A percentile compares a stretch with the other conserved stretches of the same genome.
Evolutionary conservation across 192 early-diverging fungal species (phyloP).

Genomic region (Gryganskiella cystojenkinii): DNA sequence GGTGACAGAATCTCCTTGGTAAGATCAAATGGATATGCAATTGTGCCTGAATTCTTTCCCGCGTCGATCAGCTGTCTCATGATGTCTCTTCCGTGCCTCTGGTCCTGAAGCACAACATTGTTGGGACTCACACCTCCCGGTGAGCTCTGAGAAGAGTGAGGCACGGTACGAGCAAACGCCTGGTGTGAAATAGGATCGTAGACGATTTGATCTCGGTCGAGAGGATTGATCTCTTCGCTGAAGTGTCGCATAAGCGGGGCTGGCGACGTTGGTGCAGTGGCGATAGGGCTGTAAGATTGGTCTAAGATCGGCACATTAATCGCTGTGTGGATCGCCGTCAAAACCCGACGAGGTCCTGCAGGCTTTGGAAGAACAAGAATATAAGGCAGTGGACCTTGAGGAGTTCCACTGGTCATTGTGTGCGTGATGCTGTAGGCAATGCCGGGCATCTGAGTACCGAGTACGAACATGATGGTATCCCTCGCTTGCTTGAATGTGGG

Average conservation of each 20-base stretch:
- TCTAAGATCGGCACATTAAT: slow-evolving; percentile 62
- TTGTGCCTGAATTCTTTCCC: slow-evolving; percentile 4
- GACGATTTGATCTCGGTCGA: slow-evolving; percentile 41
- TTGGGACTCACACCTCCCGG: slow-evolving; percentile 46
- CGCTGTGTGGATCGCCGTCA: slow-evolving; percentile 68
- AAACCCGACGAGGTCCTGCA: slow-evolving; percentile 65
- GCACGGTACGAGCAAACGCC: slow-evolving; percentile 24
- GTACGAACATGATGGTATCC: slow-evolving; percentile 55
- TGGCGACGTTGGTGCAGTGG: slow-evolving; percentile 64
- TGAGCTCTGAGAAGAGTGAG: slow-evolving; percentile 38
- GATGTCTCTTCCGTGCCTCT: slow-evolving; percentile 17
- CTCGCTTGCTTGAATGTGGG: slow-evolving; percentile 62
- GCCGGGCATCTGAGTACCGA: slow-evolving; percentile 29
- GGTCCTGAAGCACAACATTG: slow-evolving; percentile 1
- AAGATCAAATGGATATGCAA: slow-evolving; percentile 18
- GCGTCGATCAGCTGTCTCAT: slow-evolving; percentile 36
- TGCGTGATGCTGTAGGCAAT: slow-evolving; percentile 22
- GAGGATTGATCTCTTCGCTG: slow-evolving; percentile 46
- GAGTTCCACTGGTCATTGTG: slow-evolving; percentile 10
- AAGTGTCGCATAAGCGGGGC: slow-evolving; percentile 26
- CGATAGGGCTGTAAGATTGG: slow-evolving; percentile 64
- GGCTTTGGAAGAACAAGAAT: slow-evolving; percentile 72
- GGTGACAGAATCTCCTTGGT: slow-evolving; percentile 11
- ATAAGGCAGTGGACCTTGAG: slow-evolving; percentile 51
- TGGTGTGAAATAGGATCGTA: slow-evolving; percentile 40